These are phyloP conservation scores for Mycena vitilis DNA, from an alignment of 768 basidiomycete genomes.

Conservation along the genomic window DNA sequence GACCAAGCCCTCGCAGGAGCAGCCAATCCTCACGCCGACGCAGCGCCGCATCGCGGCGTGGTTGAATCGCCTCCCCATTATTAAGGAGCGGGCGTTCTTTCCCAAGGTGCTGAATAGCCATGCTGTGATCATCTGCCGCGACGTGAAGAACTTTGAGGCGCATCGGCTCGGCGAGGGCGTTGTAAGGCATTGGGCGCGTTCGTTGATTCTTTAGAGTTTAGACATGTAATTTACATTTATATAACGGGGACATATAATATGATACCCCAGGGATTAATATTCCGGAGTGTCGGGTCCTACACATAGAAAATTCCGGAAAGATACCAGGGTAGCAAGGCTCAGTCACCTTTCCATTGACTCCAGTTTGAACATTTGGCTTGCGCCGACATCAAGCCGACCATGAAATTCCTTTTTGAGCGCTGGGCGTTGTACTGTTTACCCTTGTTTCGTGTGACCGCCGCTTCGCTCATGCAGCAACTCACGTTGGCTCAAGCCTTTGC, in stretches of 20 bases:
- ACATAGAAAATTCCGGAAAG: too few species aligned
- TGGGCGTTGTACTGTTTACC: too few species aligned
- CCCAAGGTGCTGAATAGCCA: conserved; percentile 71
- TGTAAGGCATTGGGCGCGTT: conserved; percentile 42
- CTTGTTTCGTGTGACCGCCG: too few species aligned
- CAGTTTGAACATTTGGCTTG: too few species aligned
- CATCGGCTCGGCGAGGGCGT: conserved; percentile 75
- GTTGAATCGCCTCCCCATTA: conserved; percentile 77
- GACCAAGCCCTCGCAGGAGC: conserved; percentile 38
- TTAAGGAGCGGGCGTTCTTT: conserved; percentile 80
- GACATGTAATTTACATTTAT: not conserved
- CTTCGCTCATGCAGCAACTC: conserved; percentile 28
- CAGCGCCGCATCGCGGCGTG: conserved; percentile 68
- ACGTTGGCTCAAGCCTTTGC: conserved; percentile 33
- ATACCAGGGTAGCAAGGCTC: too few species aligned
- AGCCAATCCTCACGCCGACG: conserved; percentile 62
- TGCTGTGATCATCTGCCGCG: conserved; percentile 77
- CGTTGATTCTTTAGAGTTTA: conserved; percentile 19
- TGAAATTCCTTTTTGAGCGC: too few species aligned
- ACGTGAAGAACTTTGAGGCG: conserved; percentile 66
- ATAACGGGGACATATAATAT: not conserved
- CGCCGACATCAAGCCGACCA: too few species aligned
- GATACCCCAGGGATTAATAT: too few species aligned
- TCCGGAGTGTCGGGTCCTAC: too few species aligned
- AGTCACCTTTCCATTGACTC: too few species aligned